Conservation (phyloP, 768 basidiomycete genomes). For the Suillus weaverae region DNA sequence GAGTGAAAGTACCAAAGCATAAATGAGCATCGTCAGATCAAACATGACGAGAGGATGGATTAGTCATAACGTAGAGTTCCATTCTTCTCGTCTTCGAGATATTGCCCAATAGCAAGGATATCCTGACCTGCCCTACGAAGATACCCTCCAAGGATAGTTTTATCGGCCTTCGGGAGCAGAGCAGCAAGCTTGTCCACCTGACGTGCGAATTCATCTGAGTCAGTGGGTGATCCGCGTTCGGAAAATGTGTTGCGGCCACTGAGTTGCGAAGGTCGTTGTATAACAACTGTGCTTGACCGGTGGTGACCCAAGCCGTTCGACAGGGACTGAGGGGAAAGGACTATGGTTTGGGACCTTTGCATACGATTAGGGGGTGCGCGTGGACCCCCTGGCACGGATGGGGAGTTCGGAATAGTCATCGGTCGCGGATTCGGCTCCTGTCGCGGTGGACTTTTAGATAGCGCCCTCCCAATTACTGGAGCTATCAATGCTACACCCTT, state of each 20-base stretch:
- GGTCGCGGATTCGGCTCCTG: conserved; percentile 31
- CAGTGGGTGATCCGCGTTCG: conserved; percentile 11
- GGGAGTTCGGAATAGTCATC: conserved; percentile 36
- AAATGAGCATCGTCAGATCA: conserved; percentile 6
- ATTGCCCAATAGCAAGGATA: conserved; percentile 83
- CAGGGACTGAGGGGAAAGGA: conserved; percentile 37
- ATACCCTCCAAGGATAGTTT: conserved; percentile 66
- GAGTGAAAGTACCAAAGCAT: conserved; percentile 11
- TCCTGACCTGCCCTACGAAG: conserved; percentile 74
- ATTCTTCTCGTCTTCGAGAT: conserved; percentile 81
- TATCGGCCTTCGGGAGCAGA: conserved; percentile 73
- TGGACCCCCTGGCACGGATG: conserved; percentile 72
- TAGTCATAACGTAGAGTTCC: conserved; percentile 51
- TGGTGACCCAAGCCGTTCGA: conserved; percentile 19
- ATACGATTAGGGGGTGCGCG: conserved; percentile 65
- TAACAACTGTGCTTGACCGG: conserved; percentile 30
- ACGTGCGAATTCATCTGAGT: conserved; percentile 50
- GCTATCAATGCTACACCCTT: conserved; percentile 24
- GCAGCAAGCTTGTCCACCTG: conserved; percentile 74
- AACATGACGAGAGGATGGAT: conserved; percentile 12
- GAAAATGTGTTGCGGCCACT: conserved; percentile 20
- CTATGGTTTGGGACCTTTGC: conserved; percentile 68
- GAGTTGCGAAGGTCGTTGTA: conserved; percentile 31
- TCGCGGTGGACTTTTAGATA: conserved; percentile 39
- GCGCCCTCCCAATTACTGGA: conserved; percentile 34